phyloP scores from a whole-genome alignment of 495 filamentous ascomycete species.

The Sphaerosporella brunnea region DNA sequence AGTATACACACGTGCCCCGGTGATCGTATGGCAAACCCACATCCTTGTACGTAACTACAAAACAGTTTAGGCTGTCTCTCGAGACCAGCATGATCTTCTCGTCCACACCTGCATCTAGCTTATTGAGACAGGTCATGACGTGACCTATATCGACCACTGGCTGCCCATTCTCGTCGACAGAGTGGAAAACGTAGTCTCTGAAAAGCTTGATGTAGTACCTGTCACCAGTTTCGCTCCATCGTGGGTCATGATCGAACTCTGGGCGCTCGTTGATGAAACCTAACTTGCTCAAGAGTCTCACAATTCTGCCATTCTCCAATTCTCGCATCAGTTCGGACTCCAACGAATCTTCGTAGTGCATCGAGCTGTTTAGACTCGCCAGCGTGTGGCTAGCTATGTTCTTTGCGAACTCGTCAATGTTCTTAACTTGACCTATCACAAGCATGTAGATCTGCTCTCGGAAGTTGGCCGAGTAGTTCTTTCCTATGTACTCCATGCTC shows the following conservation, averaged over 20 bases:
- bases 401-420: constrained; percentile 56
- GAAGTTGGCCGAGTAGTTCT: constrained; percentile 54
- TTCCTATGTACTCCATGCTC: constrained; percentile 51
- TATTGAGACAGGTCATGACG: constrained; percentile 66
- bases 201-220: constrained; percentile 86
- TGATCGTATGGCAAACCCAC: constrained; percentile 7
- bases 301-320: constrained; percentile 76
- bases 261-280: constrained; percentile 73
- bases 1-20: too few species aligned
- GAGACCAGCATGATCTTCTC: constrained; percentile 75
- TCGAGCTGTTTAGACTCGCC: constrained; percentile 49
- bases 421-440: constrained; percentile 36
- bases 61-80: constrained; percentile 68
- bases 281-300: constrained; percentile 68
- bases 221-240: constrained; percentile 79
- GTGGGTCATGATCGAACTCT: constrained; percentile 52
- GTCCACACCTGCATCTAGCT: constrained; percentile 75
- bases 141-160: constrained; percentile 71
- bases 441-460: constrained; percentile 65
- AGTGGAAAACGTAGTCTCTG: constrained; percentile 92
- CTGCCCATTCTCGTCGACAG: constrained; percentile 65
- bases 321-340: constrained; percentile 53
- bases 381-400: constrained; percentile 50
- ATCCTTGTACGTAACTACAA: constrained; percentile 76
- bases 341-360: constrained; percentile 55